phyloP scores from a whole-genome alignment of 345 rosid genomes.

The Nasturtium officinale region DNA sequence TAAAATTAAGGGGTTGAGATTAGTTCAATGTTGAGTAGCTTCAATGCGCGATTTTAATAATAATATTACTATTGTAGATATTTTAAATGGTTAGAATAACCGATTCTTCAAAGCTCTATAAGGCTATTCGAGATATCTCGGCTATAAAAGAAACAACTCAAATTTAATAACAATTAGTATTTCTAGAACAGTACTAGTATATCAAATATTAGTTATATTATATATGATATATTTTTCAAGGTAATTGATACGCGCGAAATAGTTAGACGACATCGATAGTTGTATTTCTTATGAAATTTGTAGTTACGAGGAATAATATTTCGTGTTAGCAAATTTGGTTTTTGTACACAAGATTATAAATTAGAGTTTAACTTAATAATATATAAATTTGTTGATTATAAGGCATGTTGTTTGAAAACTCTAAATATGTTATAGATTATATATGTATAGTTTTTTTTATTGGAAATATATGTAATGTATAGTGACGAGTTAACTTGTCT shows the following conservation, averaged over 20 bases:
- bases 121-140: background rate
- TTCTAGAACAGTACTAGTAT: background rate
- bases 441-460: background rate
- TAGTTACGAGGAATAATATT: background rate
- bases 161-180: background rate
- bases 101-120: no score
- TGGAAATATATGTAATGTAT: no score
- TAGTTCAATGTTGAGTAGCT: background rate
- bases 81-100: no score
- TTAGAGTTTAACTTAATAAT: background rate
- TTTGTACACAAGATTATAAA: background rate
- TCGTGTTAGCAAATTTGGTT: background rate
- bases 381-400: background rate
- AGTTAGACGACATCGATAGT: background rate
- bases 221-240: background rate
- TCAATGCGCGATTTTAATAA: background rate
- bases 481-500: slow-evolving; percentile 3
- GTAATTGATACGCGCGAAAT: background rate
- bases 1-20: background rate
- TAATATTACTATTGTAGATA: no score
- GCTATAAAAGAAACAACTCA: background rate
- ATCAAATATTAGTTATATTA: background rate
- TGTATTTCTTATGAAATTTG: background rate
- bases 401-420: background rate
- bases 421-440: background rate